These are phyloP conservation scores for Plectosphaerella plurivora DNA, from an alignment of 2,329 filamentous ascomycete genomes.

Conservation along the genomic window DNA sequence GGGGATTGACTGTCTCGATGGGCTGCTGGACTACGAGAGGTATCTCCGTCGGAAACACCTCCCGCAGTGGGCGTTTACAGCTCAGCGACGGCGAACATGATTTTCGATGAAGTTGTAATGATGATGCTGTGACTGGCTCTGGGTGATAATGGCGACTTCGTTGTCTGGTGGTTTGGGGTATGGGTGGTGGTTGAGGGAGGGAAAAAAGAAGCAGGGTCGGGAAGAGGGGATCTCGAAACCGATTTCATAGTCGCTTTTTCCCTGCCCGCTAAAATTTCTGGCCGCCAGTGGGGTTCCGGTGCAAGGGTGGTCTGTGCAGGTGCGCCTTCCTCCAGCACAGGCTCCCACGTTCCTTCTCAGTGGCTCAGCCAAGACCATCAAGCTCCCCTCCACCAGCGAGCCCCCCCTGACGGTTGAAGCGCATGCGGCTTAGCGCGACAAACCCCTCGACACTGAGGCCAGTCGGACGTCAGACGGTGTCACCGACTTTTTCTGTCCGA, in stretches of 20 bases:
- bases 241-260: background rate
- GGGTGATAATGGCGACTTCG: constrained; percentile 52
- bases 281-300: background rate
- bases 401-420: background rate
- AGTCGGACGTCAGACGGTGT: background rate
- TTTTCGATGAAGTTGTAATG: constrained; percentile 64
- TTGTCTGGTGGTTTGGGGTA: constrained; percentile 47
- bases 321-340: background rate
- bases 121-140: constrained; percentile 28
- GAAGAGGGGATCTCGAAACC: constrained; percentile 1
- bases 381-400: background rate
- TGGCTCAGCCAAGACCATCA: too few species aligned
- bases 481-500: background rate
- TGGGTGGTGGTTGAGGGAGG: constrained; percentile 25
- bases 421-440: background rate
- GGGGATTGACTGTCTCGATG: constrained; percentile 62
- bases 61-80: constrained; percentile 89
- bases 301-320: background rate
- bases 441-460: background rate
- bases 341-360: background rate
- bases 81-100: constrained; percentile 78
- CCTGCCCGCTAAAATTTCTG: background rate
- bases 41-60: constrained; percentile 37
- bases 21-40: constrained; percentile 83
- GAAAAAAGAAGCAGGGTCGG: constrained; percentile 12